Conservation (phyloP, 305 asterid genomes). For the Fraxinus greggii region DNA sequence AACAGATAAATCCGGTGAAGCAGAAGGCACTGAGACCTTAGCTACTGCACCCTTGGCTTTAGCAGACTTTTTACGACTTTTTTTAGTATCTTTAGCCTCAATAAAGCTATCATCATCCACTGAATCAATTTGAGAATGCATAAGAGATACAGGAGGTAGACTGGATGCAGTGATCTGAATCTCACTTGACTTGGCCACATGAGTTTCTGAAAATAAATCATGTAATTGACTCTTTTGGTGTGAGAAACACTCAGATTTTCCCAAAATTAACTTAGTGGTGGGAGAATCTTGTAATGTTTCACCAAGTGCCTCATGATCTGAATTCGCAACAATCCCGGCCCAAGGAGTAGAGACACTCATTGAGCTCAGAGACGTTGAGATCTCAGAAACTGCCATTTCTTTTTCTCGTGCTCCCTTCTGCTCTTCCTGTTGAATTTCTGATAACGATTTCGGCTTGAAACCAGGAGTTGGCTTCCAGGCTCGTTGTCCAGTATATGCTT, state of each 20-base stretch:
- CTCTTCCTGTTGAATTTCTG: constrained; percentile 87
- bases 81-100: constrained; percentile 76
- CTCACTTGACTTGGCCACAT: constrained; percentile 37
- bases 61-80: constrained; percentile 71
- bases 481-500: constrained; percentile 43
- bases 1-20: constrained; percentile 38
- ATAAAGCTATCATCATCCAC: constrained; percentile 54
- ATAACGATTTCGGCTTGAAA: constrained; percentile 68
- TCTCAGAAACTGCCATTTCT: constrained; percentile 45
- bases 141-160: constrained; percentile 26
- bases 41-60: constrained; percentile 61
- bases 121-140: constrained; percentile 35
- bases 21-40: constrained; percentile 40
- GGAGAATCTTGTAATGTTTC: constrained; percentile 43
- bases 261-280: constrained; percentile 28
- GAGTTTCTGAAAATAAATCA: constrained; percentile 50
- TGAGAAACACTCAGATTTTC: constrained; percentile 35
- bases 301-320: constrained; percentile 45
- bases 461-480: constrained; percentile 95
- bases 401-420: constrained; percentile 58
- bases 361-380: constrained; percentile 46
- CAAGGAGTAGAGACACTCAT: constrained; percentile 47
- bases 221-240: constrained; percentile 50
- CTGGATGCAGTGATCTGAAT: constrained; percentile 30
- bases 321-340: constrained; percentile 49